Evolutionary conservation across 129 eudicot genomes (phyloP).

Genomic region (Chrysanthemum makinoi): DNA sequence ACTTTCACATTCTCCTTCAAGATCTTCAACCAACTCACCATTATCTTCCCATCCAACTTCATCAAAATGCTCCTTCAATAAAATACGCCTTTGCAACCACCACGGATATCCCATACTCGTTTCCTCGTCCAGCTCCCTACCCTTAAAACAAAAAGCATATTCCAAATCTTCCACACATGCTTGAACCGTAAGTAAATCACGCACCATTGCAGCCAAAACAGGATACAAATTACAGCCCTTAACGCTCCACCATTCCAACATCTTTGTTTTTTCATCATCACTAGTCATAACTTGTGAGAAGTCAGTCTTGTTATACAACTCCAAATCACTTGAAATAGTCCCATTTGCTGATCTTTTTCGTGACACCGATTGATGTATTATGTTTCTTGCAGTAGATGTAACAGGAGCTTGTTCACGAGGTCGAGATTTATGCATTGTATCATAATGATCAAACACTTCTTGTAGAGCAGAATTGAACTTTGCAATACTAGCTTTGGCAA

Average conservation of each 20-base stretch:
- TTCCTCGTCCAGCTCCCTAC: constrained; percentile 9
- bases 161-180: constrained; percentile 1
- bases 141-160: constrained; percentile 19
- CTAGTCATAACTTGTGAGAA: constrained; percentile 2
- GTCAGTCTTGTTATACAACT: constrained; percentile 14
- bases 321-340: constrained; percentile 10
- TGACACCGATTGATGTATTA: background rate
- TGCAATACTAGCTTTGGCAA: background rate
- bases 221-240: constrained; percentile 20
- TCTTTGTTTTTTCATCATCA: constrained; percentile 12
- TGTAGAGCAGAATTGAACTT: background rate
- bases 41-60: background rate
- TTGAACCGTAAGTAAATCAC: constrained; percentile 15
- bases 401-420: background rate
- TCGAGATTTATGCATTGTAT: constrained; percentile 1
- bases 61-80: constrained; percentile 26
- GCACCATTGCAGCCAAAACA: constrained; percentile 15
- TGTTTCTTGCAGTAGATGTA: background rate
- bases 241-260: constrained; percentile 20
- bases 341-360: background rate
- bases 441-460: constrained; percentile 21
- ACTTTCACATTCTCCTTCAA: background rate
- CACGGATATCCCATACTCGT: background rate
- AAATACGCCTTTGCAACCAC: constrained; percentile 8
- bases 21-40: constrained; percentile 3